Evolutionary conservation across 2,329 filamentous ascomycete species (phyloP).

Genomic region (Colletotrichum destructivum): DNA sequence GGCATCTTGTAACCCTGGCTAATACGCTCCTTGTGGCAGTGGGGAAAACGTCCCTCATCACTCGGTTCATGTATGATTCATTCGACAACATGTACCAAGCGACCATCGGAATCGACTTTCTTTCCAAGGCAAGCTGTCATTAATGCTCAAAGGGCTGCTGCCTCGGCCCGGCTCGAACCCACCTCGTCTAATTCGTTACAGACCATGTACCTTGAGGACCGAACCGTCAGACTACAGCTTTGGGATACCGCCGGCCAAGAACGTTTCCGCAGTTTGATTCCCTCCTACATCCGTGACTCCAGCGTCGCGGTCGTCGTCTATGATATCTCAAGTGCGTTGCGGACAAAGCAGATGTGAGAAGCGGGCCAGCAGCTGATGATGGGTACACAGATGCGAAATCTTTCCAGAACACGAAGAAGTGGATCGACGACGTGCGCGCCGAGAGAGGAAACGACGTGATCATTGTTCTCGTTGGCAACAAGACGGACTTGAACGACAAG

Average conservation of each 20-base stretch:
- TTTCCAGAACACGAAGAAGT: constrained; percentile 99
- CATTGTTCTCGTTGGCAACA: constrained; percentile 98
- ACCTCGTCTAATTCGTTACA: constrained; percentile 51
- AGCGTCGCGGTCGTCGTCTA: constrained; percentile 99
- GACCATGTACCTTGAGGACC: constrained; percentile 99
- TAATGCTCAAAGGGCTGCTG: constrained; percentile 10
- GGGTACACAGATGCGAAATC: constrained; percentile 82
- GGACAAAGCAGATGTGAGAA: neutral
- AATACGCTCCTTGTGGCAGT: constrained; percentile 68
- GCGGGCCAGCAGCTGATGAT: neutral
- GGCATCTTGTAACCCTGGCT: constrained; percentile 4
- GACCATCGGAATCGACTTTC: constrained; percentile 98
- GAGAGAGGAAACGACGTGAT: constrained; percentile 99
- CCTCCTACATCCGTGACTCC: constrained; percentile 98
- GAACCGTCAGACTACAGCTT: constrained; percentile 95
- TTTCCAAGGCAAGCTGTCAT: constrained; percentile 83
- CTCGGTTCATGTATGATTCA: constrained; percentile 99
- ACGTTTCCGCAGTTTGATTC: constrained; percentile 95
- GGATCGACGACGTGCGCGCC: constrained; percentile 98
- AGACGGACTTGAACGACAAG: constrained; percentile 99
- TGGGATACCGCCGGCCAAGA: constrained; percentile 99
- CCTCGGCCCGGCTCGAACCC: neutral
- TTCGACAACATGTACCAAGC: constrained; percentile 99
- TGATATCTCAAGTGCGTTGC: constrained; percentile 86
- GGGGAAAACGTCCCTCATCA: constrained; percentile 98